Evolutionary conservation across 179 eudicot genomes (phyloP), one percentile per base, ranked within the genome.

Genomic region (Drosera spatulata): DNA sequence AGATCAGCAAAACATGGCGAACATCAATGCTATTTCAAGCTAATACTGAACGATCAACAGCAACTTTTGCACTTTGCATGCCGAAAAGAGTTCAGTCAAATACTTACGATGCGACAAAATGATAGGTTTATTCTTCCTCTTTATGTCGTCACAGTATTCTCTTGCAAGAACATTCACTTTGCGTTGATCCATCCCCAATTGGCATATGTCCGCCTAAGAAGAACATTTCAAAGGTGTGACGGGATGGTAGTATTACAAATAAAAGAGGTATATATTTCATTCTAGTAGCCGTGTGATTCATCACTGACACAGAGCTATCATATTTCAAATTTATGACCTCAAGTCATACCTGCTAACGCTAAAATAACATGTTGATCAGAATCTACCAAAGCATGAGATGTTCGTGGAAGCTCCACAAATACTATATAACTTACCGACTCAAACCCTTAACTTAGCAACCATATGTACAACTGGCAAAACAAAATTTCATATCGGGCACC

Each of bases 161-260:
- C 99, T 80, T 55, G 99, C 99, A 66, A 93, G 85, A 45, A 93
- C 80, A 66, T 93, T 93, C 63, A 93, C 99, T 80, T 89, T 89
- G 58, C 96, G 85, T 63, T 93, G 97, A 74, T 93, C 97, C 97
- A 86, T 89, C 41, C 99, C 99, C 69, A 93, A 59, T 65, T 89
- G 99, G 69, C 99, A 93, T 53, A 93, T 93, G 71, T 93, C 99
- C 66, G 99, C 99, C 99, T 89, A 70, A 66, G 42, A 33, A 62
- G 14, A 55, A 11, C 38, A 13, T 59, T 7, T 44, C 54, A 55
- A 53, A 59, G 22, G 51, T 12, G 6, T 42, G 33, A 42, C 12
- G n/a, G 55, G 41, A 41, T 33, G 38, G 3, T 6, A 46, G 38
- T 15, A 39, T 62, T 9, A 15, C 9, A 55, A 55, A 3, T 33